Base-by-base conservation (phyloP, 2,329 filamentous ascomycete genomes). In the Ophiostoma australiae region DNA sequence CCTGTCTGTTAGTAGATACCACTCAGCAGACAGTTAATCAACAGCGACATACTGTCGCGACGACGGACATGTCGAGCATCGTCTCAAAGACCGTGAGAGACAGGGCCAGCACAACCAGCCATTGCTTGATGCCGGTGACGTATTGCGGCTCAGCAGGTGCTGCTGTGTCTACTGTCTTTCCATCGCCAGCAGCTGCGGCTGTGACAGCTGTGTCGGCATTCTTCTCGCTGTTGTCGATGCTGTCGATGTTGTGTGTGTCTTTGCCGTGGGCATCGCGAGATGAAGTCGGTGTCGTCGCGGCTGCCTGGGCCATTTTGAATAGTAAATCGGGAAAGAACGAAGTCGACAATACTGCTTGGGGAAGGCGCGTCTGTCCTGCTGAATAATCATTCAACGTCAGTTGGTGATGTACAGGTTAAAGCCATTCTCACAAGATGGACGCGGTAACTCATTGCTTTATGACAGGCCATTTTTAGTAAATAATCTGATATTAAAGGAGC, bases 51-150 rank as follows among this genome's bases (percentile, higher is more conserved):
- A 58, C 23, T 13, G 52, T 58, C 52, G 52, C n/a, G 13, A 58
- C 52, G n/a, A 58, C 52, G 52, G 52, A 27, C 23, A 58, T 58
- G n/a, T 58, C 52, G 13, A 58, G 52, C 52, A 58, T 58, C n/a
- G n/a, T 58, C n/a, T 11, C 52, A 1, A 58, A 58, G n/a, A 13
- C 6, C 8, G 52, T 23, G 23, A 58, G n/a, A 3, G 52, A 58
- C 13, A 58, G n/a, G n/a, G n/a, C 52, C 23, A 27, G 52, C n/a
- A 58, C n/a, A 8, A 27, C n/a, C n/a, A 58, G 23, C 52, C 52
- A 58, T 58, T 23, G 52, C 52, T 58, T 58, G 52, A 27, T 11
- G n/a, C 52, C 52, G n/a, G n/a, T 58, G 52, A 23, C 52, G 11
- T 58, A 13, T 58, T 11, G 20, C 6, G 52, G 52, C 2, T 58